Evolutionary conservation across 768 basidiomycete species (phyloP).

Genomic region (Tulasnella sp.): DNA sequence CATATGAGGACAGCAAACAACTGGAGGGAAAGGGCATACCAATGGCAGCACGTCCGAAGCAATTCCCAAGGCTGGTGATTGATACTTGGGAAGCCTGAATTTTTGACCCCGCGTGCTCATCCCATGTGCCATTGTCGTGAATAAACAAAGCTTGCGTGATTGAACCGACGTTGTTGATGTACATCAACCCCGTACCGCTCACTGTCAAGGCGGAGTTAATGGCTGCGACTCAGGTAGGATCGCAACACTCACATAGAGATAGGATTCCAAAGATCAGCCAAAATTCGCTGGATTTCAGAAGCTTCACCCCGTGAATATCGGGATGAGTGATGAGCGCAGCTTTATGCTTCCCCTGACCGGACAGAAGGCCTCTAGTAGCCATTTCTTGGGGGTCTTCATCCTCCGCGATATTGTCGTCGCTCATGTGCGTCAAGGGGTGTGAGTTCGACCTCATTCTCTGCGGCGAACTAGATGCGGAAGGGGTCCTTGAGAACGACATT

Average conservation of each 20-base stretch:
- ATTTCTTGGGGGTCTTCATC: not conserved
- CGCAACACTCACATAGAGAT: slow-evolving; percentile 38
- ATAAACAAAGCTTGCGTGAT: slow-evolving; percentile 59
- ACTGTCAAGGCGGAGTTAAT: slow-evolving; percentile 30
- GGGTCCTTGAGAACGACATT: not conserved
- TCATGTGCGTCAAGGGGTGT: not conserved
- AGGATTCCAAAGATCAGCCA: slow-evolving; percentile 48
- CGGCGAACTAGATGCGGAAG: not conserved
- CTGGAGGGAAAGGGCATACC: slow-evolving; percentile 34
- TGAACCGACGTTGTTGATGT: slow-evolving; percentile 79
- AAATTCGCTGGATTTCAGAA: slow-evolving; percentile 47
- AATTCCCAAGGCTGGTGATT: slow-evolving; percentile 69
- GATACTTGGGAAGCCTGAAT: slow-evolving; percentile 84
- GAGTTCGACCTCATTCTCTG: too few species aligned
- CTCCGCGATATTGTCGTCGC: not conserved
- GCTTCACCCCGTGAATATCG: slow-evolving; percentile 42
- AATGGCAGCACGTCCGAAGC: slow-evolving; percentile 59
- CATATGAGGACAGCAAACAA: not conserved
- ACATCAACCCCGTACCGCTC: slow-evolving; percentile 67
- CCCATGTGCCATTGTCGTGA: slow-evolving; percentile 43
- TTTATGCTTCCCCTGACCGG: not conserved
- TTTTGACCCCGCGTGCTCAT: slow-evolving; percentile 50
- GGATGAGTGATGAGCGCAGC: slow-evolving; percentile 18
- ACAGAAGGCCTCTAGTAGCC: not conserved
- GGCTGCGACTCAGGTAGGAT: not conserved